A percentile compares a stretch with the other conserved stretches of the same genome.
Conservation (phyloP, 257 asterid genomes). For the Solanum sejunctum region DNA sequence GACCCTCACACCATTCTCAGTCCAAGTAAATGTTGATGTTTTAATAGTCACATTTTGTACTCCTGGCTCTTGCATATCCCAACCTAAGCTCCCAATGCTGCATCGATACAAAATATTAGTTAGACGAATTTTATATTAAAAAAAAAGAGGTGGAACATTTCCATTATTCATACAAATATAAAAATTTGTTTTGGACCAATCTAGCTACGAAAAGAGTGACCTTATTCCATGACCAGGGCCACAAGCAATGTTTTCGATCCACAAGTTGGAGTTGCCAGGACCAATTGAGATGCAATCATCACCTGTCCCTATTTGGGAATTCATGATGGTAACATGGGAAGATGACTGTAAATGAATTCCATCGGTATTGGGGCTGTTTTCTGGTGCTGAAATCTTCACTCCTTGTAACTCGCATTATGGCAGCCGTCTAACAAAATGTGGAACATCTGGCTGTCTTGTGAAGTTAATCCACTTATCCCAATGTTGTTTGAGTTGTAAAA, state of each 20-base stretch:
- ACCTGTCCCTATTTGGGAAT: slow-evolving; percentile 27
- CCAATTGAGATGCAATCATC: slow-evolving; percentile 50
- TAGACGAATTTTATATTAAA: background rate
- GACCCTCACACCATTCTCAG: slow-evolving; percentile 47
- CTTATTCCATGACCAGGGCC: slow-evolving; percentile 62
- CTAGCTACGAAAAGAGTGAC: background rate
- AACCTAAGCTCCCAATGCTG: slow-evolving; percentile 60
- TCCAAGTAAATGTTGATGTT: slow-evolving; percentile 16
- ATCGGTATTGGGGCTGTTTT: slow-evolving; percentile 42
- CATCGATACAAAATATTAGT: background rate
- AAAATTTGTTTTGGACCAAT: too few species aligned
- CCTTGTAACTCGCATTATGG: slow-evolving; percentile 21
- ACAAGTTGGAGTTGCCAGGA: slow-evolving; percentile 25
- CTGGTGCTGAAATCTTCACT: slow-evolving; percentile 16
- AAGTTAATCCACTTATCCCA: slow-evolving; percentile 23
- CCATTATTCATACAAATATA: background rate
- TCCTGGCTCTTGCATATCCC: slow-evolving; percentile 34
- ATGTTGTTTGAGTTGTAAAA: slow-evolving; percentile 31
- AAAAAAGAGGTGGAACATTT: background rate
- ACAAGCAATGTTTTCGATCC: slow-evolving; percentile 24
- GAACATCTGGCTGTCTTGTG: slow-evolving; percentile 41
- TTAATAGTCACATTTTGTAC: slow-evolving; percentile 46
- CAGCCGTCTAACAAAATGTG: slow-evolving; percentile 39
- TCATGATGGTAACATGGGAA: slow-evolving; percentile 7
- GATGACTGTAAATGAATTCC: slow-evolving; percentile 42